Evolutionary conservation across 2,329 filamentous ascomycete species (phyloP), one percentile per base, ranked within the genome.

Genomic region (Penicillium palitans): DNA sequence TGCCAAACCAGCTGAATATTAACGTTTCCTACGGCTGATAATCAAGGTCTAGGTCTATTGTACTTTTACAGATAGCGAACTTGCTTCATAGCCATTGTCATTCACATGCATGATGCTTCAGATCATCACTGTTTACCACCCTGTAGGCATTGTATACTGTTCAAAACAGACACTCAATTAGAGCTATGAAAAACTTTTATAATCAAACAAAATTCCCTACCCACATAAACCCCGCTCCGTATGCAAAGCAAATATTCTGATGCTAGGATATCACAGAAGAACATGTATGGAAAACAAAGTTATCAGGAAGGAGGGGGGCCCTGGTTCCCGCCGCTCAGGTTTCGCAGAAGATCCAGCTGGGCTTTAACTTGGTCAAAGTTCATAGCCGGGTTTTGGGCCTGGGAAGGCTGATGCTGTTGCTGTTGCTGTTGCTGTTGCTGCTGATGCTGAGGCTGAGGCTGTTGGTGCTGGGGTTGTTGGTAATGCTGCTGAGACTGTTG

Each of bases 311-410:
- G 66, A 52, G 68, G 71, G 12, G 70, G 67, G 24, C 69, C 70
- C 57, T 74, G 71, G 37, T 70, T 71, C 7, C 64, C 67, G 46
- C 72, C 71, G 64, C 69, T 74, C 58, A 77, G 47, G 17, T 74
- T 74, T 41, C 73, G 72, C 55, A 78, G 47, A 27, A 77, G 62
- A 64, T 78, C 76, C 65, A 78, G 57, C 59, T 77, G 75, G 17
- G 75, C 74, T 64, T 77, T 76, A 27, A 76, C 74, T 52, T 76
- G 74, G 39, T 74, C 74, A 60, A 78, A 76, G 37, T 75, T 71
- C 66, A 75, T 71, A 21, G 67, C 62, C 9, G 68, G 64, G 13
- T 64, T 65, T 60, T 68, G 72, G 19, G 55, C 56, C 55, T 66
- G 66, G 35, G 67, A 24, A 64, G 64, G 19, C 39, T 42, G 37